Base-by-base conservation (phyloP, 208 protist genomes). In the Ichthyophonus hoferi region DNA sequence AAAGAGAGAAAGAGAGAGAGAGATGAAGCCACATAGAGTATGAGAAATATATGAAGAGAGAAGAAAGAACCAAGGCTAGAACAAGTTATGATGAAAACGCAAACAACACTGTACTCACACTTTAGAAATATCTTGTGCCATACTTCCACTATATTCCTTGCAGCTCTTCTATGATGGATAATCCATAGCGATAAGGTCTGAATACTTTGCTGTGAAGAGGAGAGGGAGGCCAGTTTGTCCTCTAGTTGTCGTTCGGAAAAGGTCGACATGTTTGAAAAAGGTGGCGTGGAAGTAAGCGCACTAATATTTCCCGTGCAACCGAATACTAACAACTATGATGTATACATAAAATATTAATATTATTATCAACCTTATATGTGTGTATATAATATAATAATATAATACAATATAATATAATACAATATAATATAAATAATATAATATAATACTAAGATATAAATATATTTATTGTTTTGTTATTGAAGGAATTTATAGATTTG, bases 101-200 rank as follows among this genome's bases (percentile, higher is more conserved):
- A 67, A 67, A 24, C 24, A 67, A 67, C 40, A 14, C 7, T 31
- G 38, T 83, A 33, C 50, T 58, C 3, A 85, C 42, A 67, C 31
- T 92, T 89, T 24, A 50, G 58, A 14, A 92, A 37, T 42, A 92
- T 85, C 37, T 50, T 40, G 37, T 43, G 31, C 90, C 90, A 92
- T 43, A 83, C 89, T 0, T 33, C n/a, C 40, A 92, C 90, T n/a
- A 50, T 92, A 2, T 90, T 40, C 41, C 79, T 17, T 40, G 85
- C 40, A 40, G 58, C 7, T 33, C 91, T 92, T 31, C 40, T 17
- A 79, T 92, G 89, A 40, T 92, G 91, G 34, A 91, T 92, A n/a
- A 92, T 89, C 90, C 90, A 92, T 33, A 87, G 87, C 1, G 90
- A 92, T 31, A 92, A 35, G 7, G 90, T 89, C 39, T 89, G 87